Evolutionary conservation across 1,139 yeast species (phyloP).

Genomic region (Kodamaea anthophila): DNA sequence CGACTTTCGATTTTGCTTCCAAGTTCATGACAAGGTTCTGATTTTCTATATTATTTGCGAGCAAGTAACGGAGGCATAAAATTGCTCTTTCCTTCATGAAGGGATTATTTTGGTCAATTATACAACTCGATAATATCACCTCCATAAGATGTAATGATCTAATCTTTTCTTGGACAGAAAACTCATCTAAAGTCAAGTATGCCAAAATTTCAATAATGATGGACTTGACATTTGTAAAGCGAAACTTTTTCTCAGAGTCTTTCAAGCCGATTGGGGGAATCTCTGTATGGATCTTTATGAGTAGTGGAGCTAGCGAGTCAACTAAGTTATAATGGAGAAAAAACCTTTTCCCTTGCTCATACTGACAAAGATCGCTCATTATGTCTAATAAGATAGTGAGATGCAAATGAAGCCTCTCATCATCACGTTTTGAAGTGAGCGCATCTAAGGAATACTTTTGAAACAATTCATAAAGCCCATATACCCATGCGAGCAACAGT

Average conservation of each 20-base stretch:
- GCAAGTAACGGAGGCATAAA: slow-evolving; percentile 62
- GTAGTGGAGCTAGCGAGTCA: slow-evolving; percentile 35
- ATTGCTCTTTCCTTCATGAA: slow-evolving; percentile 82
- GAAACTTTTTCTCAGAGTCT: slow-evolving; percentile 8
- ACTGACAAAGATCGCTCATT: slow-evolving; percentile 45
- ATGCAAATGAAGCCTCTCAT: slow-evolving; percentile 5
- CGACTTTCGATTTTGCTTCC: slow-evolving; percentile 32
- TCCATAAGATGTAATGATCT: slow-evolving; percentile 66
- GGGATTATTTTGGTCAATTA: slow-evolving; percentile 84
- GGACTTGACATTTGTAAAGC: slow-evolving; percentile 57
- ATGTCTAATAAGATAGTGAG: slow-evolving; percentile 36
- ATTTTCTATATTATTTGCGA: slow-evolving; percentile 58
- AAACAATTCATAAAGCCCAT: slow-evolving; percentile 29
- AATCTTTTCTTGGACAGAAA: slow-evolving; percentile 58
- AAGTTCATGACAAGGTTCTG: slow-evolving; percentile 63
- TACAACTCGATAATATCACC: slow-evolving; percentile 70
- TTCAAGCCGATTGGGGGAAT: slow-evolving; percentile 18
- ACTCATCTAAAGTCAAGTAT: slow-evolving; percentile 45
- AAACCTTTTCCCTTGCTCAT: slow-evolving; percentile 46
- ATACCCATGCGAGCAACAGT: slow-evolving; percentile 51
- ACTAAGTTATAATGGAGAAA: slow-evolving; percentile 47
- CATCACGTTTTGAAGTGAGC: slow-evolving; percentile 4
- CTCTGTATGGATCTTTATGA: slow-evolving; percentile 45
- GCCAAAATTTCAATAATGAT: slow-evolving; percentile 58
- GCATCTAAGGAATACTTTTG: slow-evolving; percentile 6